Base-by-base conservation (phyloP, 495 filamentous ascomycete species). In the Penicillium paradoxum region DNA sequence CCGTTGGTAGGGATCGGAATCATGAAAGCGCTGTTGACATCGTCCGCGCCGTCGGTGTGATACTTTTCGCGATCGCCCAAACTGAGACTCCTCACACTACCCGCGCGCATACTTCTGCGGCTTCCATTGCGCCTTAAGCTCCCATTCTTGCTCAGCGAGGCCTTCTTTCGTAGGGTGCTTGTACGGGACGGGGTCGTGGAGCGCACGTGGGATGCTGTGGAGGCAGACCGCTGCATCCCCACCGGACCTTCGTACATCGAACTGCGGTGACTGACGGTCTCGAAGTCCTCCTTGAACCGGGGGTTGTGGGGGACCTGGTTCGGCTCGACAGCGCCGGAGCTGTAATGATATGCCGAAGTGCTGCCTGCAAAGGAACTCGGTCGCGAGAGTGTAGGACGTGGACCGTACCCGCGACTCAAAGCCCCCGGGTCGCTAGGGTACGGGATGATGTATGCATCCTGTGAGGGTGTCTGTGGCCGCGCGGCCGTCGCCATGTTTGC, bases 1-100 rank as follows among this genome's bases (percentile, higher is more conserved):
- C 88, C 88, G 21, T 76, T 77, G 2, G 93, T 97, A 6, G 93
- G 95, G 21, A 98, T 84, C 1, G 93, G 93, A 38, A 88, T 86
- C 63, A 83, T 83, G 67, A 96, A 97, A 14, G 85, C 87, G 66
- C 88, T 96, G 55, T 93, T 90, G 49, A 76, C 70, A 60, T 93
- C 84, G 36, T 89, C 83, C 33, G 77, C 73, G 40, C 85, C 85
- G 27, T 81, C 80, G 43, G 60, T 59, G 61, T 70, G 60, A 71
- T 79, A 73, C 77, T 74, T 78, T 48, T 77, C 75, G 41, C 72
- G 76, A 36, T 81, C 79, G 32, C 76, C 88, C 44, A 89, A 74
- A 34, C 76, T 83, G 41, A 89, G 70, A 60, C 87, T 90, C 54
- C 82, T 81, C 33, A 93, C 87, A 65, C 90, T 95, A 14, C 88